phyloP scores from a whole-genome alignment of 495 filamentous ascomycete species.

The Cairneyella variabilis region DNA sequence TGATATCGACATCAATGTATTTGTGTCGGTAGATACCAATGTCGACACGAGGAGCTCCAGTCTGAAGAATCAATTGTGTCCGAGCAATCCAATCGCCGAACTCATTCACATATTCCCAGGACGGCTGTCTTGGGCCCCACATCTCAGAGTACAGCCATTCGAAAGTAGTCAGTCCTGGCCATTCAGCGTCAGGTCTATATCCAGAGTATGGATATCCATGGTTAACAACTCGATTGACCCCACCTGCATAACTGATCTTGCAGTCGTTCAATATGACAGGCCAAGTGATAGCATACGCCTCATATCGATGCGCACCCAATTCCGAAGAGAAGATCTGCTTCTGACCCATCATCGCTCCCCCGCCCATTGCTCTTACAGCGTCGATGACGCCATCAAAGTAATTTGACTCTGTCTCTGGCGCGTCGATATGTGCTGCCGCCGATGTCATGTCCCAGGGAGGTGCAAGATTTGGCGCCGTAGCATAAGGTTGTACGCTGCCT shows the following conservation, averaged over 20 bases:
- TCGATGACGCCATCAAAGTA: too few relatives aligned
- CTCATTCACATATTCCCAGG: neutral
- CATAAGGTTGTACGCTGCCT: too few relatives aligned
- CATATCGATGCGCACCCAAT: conserved; percentile 28
- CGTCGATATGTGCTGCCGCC: too few relatives aligned
- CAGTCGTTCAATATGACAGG: conserved; percentile 28
- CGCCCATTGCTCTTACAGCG: conserved; percentile 41
- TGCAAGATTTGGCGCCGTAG: too few relatives aligned
- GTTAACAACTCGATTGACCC: conserved; percentile 4
- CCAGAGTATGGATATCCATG: neutral
- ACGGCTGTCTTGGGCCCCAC: neutral
- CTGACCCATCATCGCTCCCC: conserved; percentile 36
- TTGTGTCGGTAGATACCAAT: neutral
- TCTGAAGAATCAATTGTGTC: neutral
- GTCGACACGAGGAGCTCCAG: neutral
- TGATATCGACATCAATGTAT: too few relatives aligned
- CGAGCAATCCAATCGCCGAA: neutral
- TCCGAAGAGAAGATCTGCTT: conserved; percentile 40
- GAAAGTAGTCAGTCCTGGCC: neutral
- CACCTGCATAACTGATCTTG: conserved; percentile 35
- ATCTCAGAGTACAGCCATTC: neutral
- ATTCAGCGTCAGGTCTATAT: neutral
- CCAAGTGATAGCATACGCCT: conserved; percentile 30
- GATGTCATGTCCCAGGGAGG: too few relatives aligned
- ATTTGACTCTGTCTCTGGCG: too few relatives aligned